Percentiles rank a stretch among this genome's conserved stretches.
Conservation (phyloP, 1,139 yeast species). For the Protomyces pachydermus region DNA sequence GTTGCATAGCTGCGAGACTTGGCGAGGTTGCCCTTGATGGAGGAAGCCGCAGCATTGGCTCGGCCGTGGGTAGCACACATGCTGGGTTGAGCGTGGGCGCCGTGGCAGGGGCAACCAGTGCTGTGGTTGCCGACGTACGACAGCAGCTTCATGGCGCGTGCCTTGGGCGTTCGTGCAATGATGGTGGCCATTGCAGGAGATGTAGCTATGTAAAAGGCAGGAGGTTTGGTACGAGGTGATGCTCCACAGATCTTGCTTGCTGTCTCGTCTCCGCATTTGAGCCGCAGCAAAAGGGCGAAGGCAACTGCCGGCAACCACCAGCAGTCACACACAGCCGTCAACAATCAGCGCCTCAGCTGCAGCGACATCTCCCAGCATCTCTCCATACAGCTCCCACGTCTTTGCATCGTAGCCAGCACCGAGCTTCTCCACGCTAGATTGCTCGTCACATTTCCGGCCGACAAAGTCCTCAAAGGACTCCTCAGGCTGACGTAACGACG, state of each 20-base stretch:
- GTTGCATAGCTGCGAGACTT: conserved; percentile 12
- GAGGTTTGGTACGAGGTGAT: too few species aligned
- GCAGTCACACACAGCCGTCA: neutral
- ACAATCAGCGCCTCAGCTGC: conserved; percentile 25
- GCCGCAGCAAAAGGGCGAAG: neutral
- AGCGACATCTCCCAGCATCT: conserved; percentile 14
- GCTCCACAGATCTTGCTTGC: too few species aligned
- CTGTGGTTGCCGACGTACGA: conserved; percentile 23
- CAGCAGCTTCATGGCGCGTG: conserved; percentile 18
- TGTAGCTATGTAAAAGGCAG: neutral
- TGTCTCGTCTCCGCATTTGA: too few species aligned
- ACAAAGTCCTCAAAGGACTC: conserved; percentile 43
- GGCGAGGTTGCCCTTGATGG: conserved; percentile 2
- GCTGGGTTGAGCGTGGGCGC: conserved; percentile 13
- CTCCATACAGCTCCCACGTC: conserved; percentile 32
- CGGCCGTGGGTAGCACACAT: conserved; percentile 26
- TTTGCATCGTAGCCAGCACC: conserved; percentile 31
- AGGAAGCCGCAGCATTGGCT: conserved; percentile 10
- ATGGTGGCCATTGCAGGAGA: conserved; percentile 18
- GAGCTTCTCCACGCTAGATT: conserved; percentile 39
- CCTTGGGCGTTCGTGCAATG: conserved; percentile 18
- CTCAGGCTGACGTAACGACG: conserved; percentile 40
- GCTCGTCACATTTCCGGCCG: conserved; percentile 46
- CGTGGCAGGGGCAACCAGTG: conserved; percentile 18
- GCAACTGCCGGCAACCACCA: neutral